Percentiles rank a stretch among this genome's conserved stretches.
Evolutionary conservation across 805 yeast species (phyloP).

Genomic region (Kodamaea kaohsiungensis): DNA sequence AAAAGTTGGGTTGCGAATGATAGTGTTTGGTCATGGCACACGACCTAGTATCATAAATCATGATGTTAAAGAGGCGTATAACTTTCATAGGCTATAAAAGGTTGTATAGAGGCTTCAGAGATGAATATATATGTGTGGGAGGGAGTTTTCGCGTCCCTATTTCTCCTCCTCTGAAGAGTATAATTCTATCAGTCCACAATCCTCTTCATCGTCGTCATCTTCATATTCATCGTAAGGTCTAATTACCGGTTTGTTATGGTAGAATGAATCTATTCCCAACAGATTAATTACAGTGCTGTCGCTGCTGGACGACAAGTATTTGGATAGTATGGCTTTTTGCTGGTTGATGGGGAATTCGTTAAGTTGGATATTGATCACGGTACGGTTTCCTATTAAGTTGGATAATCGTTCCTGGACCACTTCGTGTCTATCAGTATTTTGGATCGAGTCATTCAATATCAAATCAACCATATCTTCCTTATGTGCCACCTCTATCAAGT

Average conservation of each 20-base stretch:
- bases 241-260: neutral
- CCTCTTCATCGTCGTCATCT: neutral
- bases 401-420: neutral
- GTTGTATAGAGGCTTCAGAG: too few relatives aligned
- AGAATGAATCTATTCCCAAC: conserved; percentile 2
- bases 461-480: neutral
- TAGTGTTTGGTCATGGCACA: conserved; percentile 2
- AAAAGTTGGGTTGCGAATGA: conserved; percentile 5
- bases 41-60: conserved; percentile 1
- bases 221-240: neutral
- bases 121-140: neutral
- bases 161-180: conserved; percentile 2
- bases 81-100: too few relatives aligned
- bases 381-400: neutral
- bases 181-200: neutral
- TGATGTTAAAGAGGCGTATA: too few relatives aligned
- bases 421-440: conserved; percentile 3
- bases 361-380: conserved; percentile 1
- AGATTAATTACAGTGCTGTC: neutral
- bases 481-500: conserved; percentile 6
- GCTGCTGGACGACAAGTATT: conserved; percentile 1
- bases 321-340: neutral
- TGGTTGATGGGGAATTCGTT: conserved; percentile 1
- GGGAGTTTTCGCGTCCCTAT: neutral
- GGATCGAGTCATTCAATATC: conserved; percentile 6